Evolutionary conservation across 371 early-diverging fungal species (phyloP), one percentile per base, ranked within the genome.

Genomic region (Mortierella sp.): DNA sequence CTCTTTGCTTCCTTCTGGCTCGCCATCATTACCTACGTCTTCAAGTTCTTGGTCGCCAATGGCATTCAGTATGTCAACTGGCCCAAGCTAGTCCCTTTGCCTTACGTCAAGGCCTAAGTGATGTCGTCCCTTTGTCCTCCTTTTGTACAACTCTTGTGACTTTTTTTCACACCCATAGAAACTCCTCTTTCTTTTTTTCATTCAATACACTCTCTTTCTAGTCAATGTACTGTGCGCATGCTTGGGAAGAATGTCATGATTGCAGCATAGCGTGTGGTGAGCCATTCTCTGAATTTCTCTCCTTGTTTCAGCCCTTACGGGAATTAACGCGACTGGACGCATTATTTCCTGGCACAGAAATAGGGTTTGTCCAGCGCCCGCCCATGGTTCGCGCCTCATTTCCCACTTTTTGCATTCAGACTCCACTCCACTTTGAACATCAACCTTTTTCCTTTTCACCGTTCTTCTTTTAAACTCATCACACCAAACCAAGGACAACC

Each of bases 61-160:
- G 87, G 87, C 5, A 75, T 77, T 3, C 70, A 75, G 21, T 86
- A 86, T 72, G 87, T 86, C 29, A 86, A 86, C 71, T 86, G 87
- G 87, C 87, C 87, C 41, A 76, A 63, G 49, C 51, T 86, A 3
- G 75, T 80, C 14, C 87, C 87, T n/a, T 43, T 86, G 51, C 65
- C 65, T 65, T 38, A 65, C 41, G 41, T 38, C 38, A 65, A 65
- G 10, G 65, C 65, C 18, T 65, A 65, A 65, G 32, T 29, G 35
- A 32, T 12, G 5, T 35, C 48, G 12, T 35, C 6, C 38, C 60
- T n/a, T 60, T 32, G 32, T 18, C 35, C 35, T 21, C 38, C 21
- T 0, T 2, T 38, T 35, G 38, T 38, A 38, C 35, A 65, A 38
- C 65, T 21, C 8, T 38, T 65, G 38, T 38, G 65, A 38, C 18